Evolutionary conservation across 768 basidiomycete species (phyloP), one percentile per base, ranked within the genome.

Genomic region (Panaeolus papilionaceus): DNA sequence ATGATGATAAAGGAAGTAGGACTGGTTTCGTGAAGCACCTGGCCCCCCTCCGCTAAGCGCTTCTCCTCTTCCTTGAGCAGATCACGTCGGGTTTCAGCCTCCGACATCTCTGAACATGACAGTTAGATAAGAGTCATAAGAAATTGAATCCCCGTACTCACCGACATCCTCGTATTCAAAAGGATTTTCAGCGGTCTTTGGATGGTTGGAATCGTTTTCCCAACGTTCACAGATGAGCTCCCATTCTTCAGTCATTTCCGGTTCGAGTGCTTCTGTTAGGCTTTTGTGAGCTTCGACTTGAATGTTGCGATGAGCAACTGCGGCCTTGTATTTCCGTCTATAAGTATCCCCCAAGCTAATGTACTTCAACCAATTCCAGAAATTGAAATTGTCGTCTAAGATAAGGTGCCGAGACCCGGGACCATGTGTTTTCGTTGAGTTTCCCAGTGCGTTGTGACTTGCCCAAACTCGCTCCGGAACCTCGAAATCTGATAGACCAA

Each of bases 401-500:
- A 62, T 73, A 37, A 79, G 77, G 1, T 71, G 71, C 2, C 45
- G 42, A 49, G 44, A 64, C 0, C 69, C 69, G 6, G 67, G 69
- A 6, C 69, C 69, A 26, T 63, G 61, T 5, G 64, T 77, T 2
- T 72, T 70, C 0, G 78, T 81, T 23, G 75, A 75, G 0, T 68
- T 65, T 2, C 75, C 76, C 0, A 70, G 65, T 0, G 65, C 58
- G 64, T 80, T 79, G 12, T 72, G 49, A 0, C 33, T 51, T 0
- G 76, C 54, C 82, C 82, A 83, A 0, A 67, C 66, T 0, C 72
- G 67, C 40, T 83, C 80, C 0, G 75, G 72, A 0, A 66, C 74
- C 63, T 83, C 78, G 0, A 76, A 73, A 67, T 79, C 77, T 1
- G 72, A 74, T 0, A 73, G 67, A 1, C 75, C 78, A 28, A 71